A percentile compares a stretch with the other conserved stretches of the same genome.
These are phyloP conservation scores for Lagerstroemia speciosa DNA, from an alignment of 345 rosid species.

Conservation along the genomic window DNA sequence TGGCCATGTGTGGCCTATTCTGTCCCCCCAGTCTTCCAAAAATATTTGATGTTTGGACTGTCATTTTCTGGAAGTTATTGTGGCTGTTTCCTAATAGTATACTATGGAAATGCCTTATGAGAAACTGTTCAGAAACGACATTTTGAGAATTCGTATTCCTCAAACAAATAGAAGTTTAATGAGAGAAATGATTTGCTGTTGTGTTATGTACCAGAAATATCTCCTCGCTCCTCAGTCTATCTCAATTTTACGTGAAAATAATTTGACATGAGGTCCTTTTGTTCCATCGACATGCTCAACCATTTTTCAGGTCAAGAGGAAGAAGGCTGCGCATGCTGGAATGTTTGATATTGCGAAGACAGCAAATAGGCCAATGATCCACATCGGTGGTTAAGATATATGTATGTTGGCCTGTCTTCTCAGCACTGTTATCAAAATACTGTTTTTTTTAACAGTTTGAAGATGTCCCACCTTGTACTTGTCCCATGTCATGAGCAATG, in stretches of 20 bases:
- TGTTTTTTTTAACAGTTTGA: not conserved
- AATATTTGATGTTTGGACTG: not conserved
- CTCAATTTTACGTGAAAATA: not conserved
- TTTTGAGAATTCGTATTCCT: not conserved
- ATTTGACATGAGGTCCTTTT: not conserved
- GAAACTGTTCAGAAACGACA: not conserved
- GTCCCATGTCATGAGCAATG: not conserved
- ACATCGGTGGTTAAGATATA: slow-evolving; percentile 14
- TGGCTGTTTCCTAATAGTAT: not conserved
- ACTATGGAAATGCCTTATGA: not conserved
- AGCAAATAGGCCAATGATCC: slow-evolving; percentile 18
- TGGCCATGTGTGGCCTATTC: not conserved
- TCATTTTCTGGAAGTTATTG: not conserved
- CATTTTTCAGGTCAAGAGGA: slow-evolving; percentile 14
- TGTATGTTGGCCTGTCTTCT: not conserved
- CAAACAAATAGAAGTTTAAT: not conserved
- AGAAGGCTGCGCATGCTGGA: slow-evolving; percentile 22
- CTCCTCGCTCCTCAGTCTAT: not conserved
- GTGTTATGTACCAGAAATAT: not conserved
- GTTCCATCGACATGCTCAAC: not conserved
- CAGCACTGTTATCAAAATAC: not conserved
- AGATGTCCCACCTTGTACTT: not conserved
- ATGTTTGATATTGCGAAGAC: slow-evolving; percentile 20
- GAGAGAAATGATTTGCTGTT: not conserved
- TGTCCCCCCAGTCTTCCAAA: not conserved